Percentiles rank a stretch among this genome's conserved stretches.
phyloP scores from a whole-genome alignment of 2,329 filamentous ascomycete species.

The Cladosporium halotolerans region DNA sequence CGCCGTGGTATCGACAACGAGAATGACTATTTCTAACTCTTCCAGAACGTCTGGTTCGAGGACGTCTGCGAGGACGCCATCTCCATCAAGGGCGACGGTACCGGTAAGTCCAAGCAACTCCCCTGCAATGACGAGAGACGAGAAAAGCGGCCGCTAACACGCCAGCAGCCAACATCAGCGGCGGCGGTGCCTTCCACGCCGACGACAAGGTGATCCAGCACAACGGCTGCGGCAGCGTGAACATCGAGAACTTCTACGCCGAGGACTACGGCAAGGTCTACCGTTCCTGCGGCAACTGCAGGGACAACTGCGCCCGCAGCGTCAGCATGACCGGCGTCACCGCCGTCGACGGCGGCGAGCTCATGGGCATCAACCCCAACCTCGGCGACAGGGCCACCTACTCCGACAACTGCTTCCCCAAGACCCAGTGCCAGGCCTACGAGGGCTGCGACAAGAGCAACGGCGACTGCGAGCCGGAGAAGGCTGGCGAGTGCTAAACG shows the following conservation, averaged over 20 bases:
- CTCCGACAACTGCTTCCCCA: constrained; percentile 3
- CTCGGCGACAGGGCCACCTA: constrained; percentile 8
- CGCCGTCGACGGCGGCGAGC: constrained; percentile 2
- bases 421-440: constrained; percentile 8
- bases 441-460: constrained; percentile 3
- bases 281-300: constrained; percentile 7
- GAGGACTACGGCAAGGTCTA: constrained; percentile 7
- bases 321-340: constrained; percentile 6
- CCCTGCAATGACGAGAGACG: too few species aligned
- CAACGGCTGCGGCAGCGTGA: constrained; percentile 15
- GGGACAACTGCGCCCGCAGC: constrained; percentile 7
- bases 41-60: constrained; percentile 44
- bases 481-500: constrained; percentile 2
- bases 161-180: constrained; percentile 18
- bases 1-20: not conserved
- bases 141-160: too few species aligned
- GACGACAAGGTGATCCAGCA: constrained; percentile 14
- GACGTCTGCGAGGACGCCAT: constrained; percentile 32
- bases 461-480: constrained; percentile 5
- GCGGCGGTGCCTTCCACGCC: constrained; percentile 28
- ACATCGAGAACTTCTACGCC: constrained; percentile 10
- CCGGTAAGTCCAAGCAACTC: too few species aligned
- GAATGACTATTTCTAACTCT: not conserved
- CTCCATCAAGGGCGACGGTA: constrained; percentile 24
- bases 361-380: constrained; percentile 9